Evolutionary conservation across 2,329 filamentous ascomycete genomes (phyloP).

Genomic region (Emmonsiellopsis sp.): DNA sequence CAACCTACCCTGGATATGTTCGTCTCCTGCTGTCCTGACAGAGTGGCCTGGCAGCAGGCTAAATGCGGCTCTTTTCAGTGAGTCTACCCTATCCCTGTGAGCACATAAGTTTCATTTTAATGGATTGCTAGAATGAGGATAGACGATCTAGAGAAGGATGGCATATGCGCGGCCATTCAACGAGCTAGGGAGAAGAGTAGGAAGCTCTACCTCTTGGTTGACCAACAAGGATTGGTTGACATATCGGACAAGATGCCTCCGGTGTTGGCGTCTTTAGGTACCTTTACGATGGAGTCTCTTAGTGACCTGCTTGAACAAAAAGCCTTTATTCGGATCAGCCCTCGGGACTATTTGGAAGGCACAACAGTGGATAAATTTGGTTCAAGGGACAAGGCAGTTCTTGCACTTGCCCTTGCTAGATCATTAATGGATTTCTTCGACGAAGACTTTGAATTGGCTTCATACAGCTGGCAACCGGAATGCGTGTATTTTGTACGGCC

Average conservation of each 20-base stretch:
- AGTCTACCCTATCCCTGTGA: neutral
- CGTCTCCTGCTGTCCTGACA: neutral
- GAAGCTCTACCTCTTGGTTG: neutral
- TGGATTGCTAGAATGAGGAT: neutral
- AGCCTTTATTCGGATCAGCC: neutral
- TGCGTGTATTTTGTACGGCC: neutral
- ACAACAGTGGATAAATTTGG: neutral
- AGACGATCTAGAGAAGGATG: neutral
- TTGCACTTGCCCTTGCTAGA: neutral
- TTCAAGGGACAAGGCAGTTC: neutral
- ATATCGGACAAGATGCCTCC: neutral
- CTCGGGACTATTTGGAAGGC: neutral
- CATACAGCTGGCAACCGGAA: neutral
- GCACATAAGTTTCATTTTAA: neutral
- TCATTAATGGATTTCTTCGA: neutral
- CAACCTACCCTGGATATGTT: neutral
- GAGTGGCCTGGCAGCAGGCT: neutral
- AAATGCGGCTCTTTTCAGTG: neutral
- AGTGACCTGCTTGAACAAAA: neutral
- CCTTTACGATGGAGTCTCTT: neutral
- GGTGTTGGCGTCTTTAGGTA: neutral
- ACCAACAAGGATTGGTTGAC: neutral
- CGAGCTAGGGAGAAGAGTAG: neutral
- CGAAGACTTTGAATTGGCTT: neutral
- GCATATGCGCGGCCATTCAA: neutral